Evolutionary conservation across 148 eudicot genomes (phyloP).

Genomic region (Amaranthus cruentus): DNA sequence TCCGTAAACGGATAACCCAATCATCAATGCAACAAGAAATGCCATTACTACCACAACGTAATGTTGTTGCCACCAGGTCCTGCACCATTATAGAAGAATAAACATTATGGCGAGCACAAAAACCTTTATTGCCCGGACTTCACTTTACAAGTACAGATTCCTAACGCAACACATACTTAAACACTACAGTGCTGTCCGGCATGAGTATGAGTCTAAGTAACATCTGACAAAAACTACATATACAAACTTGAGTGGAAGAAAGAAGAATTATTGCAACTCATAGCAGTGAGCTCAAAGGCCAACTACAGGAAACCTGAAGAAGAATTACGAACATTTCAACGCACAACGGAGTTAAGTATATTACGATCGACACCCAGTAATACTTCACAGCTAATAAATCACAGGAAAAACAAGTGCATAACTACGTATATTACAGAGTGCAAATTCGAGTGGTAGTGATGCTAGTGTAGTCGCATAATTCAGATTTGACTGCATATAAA

Average conservation of each 20-base stretch:
- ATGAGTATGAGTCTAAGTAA: neutral
- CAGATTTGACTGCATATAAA: neutral
- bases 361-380: neutral
- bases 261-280: neutral
- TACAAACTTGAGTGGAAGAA: too few relatives aligned
- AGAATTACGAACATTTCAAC: neutral
- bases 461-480: neutral
- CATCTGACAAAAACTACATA: too few relatives aligned
- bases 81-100: conserved; percentile 30
- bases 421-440: neutral
- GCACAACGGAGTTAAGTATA: neutral
- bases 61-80: conserved; percentile 72
- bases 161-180: neutral
- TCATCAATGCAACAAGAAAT: conserved; percentile 32
- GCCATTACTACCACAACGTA: conserved; percentile 43
- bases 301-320: neutral
- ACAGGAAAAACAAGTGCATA: neutral
- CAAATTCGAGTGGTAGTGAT: neutral
- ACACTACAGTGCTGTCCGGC: neutral
- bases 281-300: neutral
- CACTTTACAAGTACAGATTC: neutral
- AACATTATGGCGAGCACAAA: neutral
- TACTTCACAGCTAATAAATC: neutral
- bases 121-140: too few relatives aligned
- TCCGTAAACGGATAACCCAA: conserved; percentile 49